Evolutionary conservation across 345 rosid species (phyloP), one percentile per base, ranked within the genome.

Genomic region (Carallia pectinifolia): DNA sequence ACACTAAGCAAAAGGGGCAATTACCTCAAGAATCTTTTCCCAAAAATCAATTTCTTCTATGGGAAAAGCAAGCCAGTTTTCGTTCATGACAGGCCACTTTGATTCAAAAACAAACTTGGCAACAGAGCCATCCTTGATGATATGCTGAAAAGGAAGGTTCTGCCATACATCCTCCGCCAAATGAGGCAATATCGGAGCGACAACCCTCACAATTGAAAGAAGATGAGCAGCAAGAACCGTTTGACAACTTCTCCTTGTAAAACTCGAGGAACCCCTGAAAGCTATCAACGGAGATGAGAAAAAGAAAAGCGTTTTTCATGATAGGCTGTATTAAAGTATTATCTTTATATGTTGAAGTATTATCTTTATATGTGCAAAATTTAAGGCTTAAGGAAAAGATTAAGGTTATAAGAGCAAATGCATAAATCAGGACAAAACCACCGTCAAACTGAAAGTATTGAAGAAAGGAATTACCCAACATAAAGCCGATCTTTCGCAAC

Each of bases 91-190:
- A 29, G 98, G 97, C 98, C 98, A 94, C 72, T 84, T 88, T 60
- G 91, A 83, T 69, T 91, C 92, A 29, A 94, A 94, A 76, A 91
- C 93, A 71, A 87, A 94, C 75, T 83, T 74, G 55, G 90, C 88
- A 50, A 79, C 39, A 52, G 90, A 85, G 69, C 91, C 93, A 76
- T 88, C 91, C 69, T 88, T 72, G 18, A 59, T 54, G 60, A 68
- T 72, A 70, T 83, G 79, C 66, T 80, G 79, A 67, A 88, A 94
- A n/a, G 98, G 96, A 68, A 94, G 95, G 82, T 91, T 88, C 77
- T 86, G 96, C 98, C 98, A 94, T 27, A 77, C 95, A 68, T 94
- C 98, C 82, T 91, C 97, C 7, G 98, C 96, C 78, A 94, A 75
- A 83, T 94, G 98, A 76, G 98, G 98, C 71, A 94, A 70, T 64